Evolutionary conservation across 306 rosid genomes (phyloP).

Genomic region (Vigna nakashimae): DNA sequence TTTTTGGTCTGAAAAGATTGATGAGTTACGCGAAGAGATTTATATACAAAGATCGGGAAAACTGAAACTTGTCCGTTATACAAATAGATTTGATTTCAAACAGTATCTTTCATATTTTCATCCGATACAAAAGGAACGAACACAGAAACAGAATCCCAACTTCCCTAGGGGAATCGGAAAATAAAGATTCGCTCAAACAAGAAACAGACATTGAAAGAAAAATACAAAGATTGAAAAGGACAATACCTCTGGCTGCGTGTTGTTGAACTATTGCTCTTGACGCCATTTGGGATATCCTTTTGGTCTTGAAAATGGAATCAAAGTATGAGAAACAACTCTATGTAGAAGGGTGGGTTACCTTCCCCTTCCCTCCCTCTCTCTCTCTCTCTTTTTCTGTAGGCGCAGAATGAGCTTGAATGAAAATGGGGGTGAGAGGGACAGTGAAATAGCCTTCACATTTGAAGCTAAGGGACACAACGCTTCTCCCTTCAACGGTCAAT

Average conservation of each 20-base stretch:
- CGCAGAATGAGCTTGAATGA: background rate
- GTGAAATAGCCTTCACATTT: conserved; percentile 48
- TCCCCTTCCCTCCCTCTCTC: conserved; percentile 14
- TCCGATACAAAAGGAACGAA: background rate
- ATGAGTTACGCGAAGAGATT: background rate
- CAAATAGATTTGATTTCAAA: background rate
- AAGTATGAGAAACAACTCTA: background rate
- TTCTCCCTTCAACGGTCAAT: conserved; percentile 74
- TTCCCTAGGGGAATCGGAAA: background rate
- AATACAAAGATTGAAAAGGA: background rate
- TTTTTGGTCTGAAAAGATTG: conserved; percentile 22
- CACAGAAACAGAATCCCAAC: background rate
- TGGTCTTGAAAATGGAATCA: conserved; percentile 5
- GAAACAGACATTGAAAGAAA: background rate
- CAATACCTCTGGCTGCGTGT: conserved; percentile 65
- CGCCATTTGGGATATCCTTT: conserved; percentile 53
- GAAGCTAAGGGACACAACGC: conserved; percentile 57
- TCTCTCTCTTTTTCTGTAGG: conserved; percentile 18
- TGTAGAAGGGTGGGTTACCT: background rate
- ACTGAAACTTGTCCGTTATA: background rate
- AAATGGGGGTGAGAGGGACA: conserved; percentile 37
- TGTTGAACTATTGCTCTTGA: conserved; percentile 70
- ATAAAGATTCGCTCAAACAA: background rate
- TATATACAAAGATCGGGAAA: background rate
- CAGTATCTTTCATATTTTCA: background rate